Base-by-base conservation (phyloP, 2,329 filamentous ascomycete genomes). In the Pyrenophora tritici-repentis region DNA sequence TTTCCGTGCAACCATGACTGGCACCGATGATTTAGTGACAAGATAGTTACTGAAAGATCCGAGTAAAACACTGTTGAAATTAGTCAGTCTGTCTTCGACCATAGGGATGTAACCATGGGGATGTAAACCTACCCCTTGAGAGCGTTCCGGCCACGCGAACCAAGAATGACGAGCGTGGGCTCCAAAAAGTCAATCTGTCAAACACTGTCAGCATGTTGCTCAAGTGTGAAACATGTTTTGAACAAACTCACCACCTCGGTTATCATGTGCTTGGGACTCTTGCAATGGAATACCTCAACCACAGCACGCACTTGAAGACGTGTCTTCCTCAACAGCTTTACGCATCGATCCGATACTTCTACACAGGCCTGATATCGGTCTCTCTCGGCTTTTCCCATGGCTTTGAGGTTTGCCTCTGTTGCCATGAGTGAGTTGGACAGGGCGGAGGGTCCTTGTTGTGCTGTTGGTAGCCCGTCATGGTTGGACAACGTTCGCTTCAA, bases 21-120 rank as follows among this genome's bases (percentile, higher is more conserved):
- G 94, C 13, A 96, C 91, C 2, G 90, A 96, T 58, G 91, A 96
- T 77, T 97, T 97, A 32, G 91, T 96, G 26, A 99, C 92, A 6
- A 99, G 81, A 68, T 99, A 99, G 71, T 97, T 97, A 54, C 90
- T 96, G 75, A 99, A 97, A 0, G 92, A 97, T 20, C 94, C 94
- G 24, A 99, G 82, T 54, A 99, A 87, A 17, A 97, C 93, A 69
- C 92, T 95, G 63, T 42, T 50, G 55, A 36, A 42, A 44, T 73
- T 55, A 71, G 62, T 38, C 50, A 50, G 36, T 40, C 58, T 63
- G 60, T 49, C 36, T 29, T 10, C 12, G 37, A 32, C 24, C 8
- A 3, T 22, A 18, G 26, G 33, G 26, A 50, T 47, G 40, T 31
- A 34, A 43, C 24, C 8, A 3, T 22, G 17, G 26, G 33, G 26